Conservation (phyloP, 2,329 filamentous ascomycete species). For the Penicillium sp. region DNA sequence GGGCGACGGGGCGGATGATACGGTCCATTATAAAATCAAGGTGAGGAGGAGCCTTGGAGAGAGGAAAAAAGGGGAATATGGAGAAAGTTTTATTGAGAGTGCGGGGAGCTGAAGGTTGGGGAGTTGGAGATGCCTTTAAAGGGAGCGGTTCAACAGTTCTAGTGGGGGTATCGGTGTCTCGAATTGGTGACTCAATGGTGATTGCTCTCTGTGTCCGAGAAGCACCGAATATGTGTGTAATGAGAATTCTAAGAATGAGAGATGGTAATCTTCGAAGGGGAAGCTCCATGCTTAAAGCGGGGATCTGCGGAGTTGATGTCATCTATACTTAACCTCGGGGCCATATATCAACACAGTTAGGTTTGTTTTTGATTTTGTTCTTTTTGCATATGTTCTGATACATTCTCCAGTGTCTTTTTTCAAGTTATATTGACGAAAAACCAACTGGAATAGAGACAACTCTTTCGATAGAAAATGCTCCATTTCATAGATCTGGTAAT, state of each 20-base stretch:
- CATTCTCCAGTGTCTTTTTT: neutral
- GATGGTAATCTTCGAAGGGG: conserved; percentile 14
- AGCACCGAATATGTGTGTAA: conserved; percentile 20
- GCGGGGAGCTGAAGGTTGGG: conserved; percentile 15
- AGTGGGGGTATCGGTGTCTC: conserved; percentile 1
- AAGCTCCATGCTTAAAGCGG: conserved; percentile 21
- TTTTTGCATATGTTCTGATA: neutral
- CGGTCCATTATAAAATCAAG: conserved; percentile 32
- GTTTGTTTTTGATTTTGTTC: neutral
- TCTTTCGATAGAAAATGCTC: neutral
- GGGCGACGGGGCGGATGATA: conserved; percentile 37
- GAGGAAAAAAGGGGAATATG: conserved; percentile 10
- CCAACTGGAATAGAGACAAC: neutral
- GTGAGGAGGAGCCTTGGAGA: neutral
- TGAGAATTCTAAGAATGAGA: neutral
- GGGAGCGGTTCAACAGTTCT: neutral
- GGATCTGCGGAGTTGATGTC: conserved; percentile 18
- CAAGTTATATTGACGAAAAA: neutral
- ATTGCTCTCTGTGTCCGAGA: conserved; percentile 28
- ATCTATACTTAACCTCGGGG: conserved; percentile 2
- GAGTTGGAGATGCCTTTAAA: conserved; percentile 21
- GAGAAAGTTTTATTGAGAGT: conserved; percentile 11
- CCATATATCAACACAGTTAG: neutral
- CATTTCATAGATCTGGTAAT: conserved; percentile 5
- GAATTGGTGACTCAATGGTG: conserved; percentile 13